Evolutionary conservation across 805 yeast species (phyloP), one percentile per base, ranked within the genome.

Genomic region (Cyberlindnera maclurae): DNA sequence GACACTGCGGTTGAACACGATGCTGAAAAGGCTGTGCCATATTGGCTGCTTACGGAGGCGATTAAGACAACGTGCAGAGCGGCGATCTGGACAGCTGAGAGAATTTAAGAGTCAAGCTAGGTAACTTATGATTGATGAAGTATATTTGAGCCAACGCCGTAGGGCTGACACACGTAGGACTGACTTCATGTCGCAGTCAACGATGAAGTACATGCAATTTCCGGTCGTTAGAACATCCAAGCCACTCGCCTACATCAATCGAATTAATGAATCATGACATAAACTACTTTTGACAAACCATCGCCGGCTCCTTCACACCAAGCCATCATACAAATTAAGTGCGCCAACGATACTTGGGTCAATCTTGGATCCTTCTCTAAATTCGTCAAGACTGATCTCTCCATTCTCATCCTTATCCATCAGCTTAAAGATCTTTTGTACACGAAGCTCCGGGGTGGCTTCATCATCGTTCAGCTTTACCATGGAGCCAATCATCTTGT

Each of bases 401-500:
- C 77, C 80, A 48, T 82, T 77, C 36, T 70, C 64, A 54, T 82
- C 77, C 55, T 86, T 82, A 46, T 80, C 85, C 74, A 87, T 71
- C 37, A 76, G 61, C 29, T 61, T 68, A 63, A 94, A 90, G 31
- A 90, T 79, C 67, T 88, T 90, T 37, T 77, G 73, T 2, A 86
- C 87, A 44, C 97, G 71, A 47, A 79, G 67, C 53, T 89, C 96
- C 0, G 98, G 97, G 0, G 97, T 88, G 33, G 79, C 75, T 52
- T 89, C 97, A 55, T 89, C 96, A 16, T 79, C 90, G 15, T 86
- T 84, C 37, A 88, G 68, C 44, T 79, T 79, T 42, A 89, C 95
- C 90, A 89, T 87, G 2, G 89, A 74, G 1, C 97, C 99, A 42
- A 90, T 82, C 97, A 93, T 89, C 60, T 83, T 84, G 60, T 93